Conservation (phyloP, 192 early-diverging fungal genomes). For the Backusella psychrophila region DNA sequence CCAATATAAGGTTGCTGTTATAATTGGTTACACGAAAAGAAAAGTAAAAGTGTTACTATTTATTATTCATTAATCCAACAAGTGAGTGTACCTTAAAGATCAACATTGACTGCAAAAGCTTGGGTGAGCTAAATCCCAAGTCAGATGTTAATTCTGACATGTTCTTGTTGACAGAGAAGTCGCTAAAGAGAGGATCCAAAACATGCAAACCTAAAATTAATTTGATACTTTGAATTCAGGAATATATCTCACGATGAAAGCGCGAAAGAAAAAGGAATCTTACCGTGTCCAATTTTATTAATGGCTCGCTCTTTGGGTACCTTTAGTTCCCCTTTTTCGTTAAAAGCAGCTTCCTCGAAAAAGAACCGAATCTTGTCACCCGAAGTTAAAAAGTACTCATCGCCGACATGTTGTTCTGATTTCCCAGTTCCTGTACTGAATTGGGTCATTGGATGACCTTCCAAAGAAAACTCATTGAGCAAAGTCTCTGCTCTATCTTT, state of each 20-base stretch:
- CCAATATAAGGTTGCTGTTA: constrained; percentile 53
- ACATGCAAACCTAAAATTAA: constrained; percentile 63
- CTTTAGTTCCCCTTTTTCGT: constrained; percentile 57
- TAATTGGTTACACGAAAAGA: background rate
- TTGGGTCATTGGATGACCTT: constrained; percentile 70
- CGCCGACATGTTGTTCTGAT: constrained; percentile 66
- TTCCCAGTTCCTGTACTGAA: constrained; percentile 69
- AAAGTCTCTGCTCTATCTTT: constrained; percentile 49
- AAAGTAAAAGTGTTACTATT: background rate
- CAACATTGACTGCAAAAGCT: constrained; percentile 87
- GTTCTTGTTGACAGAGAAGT: constrained; percentile 55
- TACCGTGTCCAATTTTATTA: constrained; percentile 92
- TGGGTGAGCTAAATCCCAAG: constrained; percentile 69
- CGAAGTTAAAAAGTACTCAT: constrained; percentile 86
- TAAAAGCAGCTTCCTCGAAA: constrained; percentile 84
- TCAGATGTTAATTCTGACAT: constrained; percentile 54
- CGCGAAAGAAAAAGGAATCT: background rate
- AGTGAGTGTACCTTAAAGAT: constrained; percentile 67
- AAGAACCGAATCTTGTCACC: constrained; percentile 86
- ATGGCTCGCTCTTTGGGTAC: constrained; percentile 65
- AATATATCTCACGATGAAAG: background rate
- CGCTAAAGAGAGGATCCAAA: constrained; percentile 71
- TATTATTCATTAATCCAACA: background rate
- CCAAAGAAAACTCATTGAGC: constrained; percentile 61
- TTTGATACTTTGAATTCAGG: background rate